These are phyloP conservation scores for Harrya chromipes DNA, from an alignment of 768 basidiomycete species.

Conservation along the genomic window DNA sequence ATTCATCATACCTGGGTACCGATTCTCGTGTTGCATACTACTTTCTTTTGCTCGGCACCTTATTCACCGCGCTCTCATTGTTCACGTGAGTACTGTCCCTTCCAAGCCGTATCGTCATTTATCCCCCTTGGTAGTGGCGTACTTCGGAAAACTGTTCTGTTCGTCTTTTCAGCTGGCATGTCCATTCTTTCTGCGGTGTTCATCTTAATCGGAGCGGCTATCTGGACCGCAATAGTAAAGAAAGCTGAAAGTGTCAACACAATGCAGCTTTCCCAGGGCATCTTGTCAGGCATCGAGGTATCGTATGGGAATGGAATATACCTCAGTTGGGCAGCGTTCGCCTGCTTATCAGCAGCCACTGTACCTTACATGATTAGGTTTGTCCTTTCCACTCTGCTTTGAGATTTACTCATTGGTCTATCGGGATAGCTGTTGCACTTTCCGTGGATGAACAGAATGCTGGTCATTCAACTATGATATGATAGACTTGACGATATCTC, in stretches of 20 bases:
- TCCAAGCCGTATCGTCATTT: neutral
- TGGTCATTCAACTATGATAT: conserved; percentile 21
- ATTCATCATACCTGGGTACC: conserved; percentile 59
- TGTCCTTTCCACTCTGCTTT: conserved; percentile 19
- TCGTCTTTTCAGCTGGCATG: conserved; percentile 63
- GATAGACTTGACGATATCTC: conserved; percentile 18
- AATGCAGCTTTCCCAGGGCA: conserved; percentile 38
- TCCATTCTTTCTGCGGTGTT: conserved; percentile 59
- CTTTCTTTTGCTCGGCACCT: conserved; percentile 68
- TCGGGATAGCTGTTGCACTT: conserved; percentile 70
- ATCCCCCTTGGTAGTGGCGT: conserved; percentile 50
- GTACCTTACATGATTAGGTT: conserved; percentile 79
- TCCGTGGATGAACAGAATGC: conserved; percentile 53
- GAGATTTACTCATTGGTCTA: neutral
- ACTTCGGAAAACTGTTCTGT: conserved; percentile 59
- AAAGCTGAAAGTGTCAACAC: conserved; percentile 60
- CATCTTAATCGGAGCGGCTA: conserved; percentile 63
- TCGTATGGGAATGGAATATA: conserved; percentile 60
- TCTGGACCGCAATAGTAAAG: conserved; percentile 77
- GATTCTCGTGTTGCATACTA: conserved; percentile 72
- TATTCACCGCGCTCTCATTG: conserved; percentile 62
- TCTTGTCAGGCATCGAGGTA: conserved; percentile 60
- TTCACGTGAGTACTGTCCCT: conserved; percentile 50
- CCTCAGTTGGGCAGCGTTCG: conserved; percentile 75
- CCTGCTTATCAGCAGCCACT: conserved; percentile 58